Evolutionary conservation across 768 basidiomycete species (phyloP).

Genomic region (Collybiopsis confluens): DNA sequence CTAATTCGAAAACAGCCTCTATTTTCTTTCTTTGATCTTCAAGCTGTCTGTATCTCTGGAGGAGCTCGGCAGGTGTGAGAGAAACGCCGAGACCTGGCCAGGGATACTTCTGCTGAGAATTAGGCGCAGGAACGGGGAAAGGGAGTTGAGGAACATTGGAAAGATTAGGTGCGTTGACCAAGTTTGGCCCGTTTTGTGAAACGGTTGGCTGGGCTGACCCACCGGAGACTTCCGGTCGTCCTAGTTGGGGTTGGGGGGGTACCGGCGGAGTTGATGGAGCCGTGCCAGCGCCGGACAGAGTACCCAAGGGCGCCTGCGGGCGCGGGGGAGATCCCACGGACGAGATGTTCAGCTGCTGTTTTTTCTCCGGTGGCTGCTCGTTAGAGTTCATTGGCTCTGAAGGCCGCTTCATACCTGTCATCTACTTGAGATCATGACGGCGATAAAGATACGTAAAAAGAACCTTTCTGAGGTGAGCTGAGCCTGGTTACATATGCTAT

Average conservation of each 20-base stretch:
- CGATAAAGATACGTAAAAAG: neutral
- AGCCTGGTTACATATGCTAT: neutral
- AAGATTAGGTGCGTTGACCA: neutral
- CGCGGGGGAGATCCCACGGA: neutral
- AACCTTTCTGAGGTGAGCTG: neutral
- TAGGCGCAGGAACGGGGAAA: neutral
- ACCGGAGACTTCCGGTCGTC: neutral
- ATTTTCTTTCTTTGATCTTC: neutral
- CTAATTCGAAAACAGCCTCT: neutral
- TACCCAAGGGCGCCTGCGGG: too few relatives aligned
- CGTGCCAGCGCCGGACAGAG: too few relatives aligned
- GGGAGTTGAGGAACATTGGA: neutral
- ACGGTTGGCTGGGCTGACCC: neutral
- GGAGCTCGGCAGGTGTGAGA: neutral
- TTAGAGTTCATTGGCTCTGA: neutral
- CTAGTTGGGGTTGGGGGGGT: neutral
- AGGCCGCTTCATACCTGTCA: conserved; percentile 1
- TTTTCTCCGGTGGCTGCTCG: neutral
- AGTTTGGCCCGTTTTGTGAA: neutral
- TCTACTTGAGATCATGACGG: too few relatives aligned
- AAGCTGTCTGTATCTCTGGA: neutral
- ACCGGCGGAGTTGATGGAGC: too few relatives aligned
- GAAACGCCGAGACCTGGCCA: neutral
- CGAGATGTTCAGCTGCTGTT: neutral
- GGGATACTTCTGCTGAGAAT: neutral